Evolutionary conservation across 2,329 filamentous ascomycete genomes (phyloP), one percentile per base, ranked within the genome.

Genomic region (Neopestalotiopsis sp.): DNA sequence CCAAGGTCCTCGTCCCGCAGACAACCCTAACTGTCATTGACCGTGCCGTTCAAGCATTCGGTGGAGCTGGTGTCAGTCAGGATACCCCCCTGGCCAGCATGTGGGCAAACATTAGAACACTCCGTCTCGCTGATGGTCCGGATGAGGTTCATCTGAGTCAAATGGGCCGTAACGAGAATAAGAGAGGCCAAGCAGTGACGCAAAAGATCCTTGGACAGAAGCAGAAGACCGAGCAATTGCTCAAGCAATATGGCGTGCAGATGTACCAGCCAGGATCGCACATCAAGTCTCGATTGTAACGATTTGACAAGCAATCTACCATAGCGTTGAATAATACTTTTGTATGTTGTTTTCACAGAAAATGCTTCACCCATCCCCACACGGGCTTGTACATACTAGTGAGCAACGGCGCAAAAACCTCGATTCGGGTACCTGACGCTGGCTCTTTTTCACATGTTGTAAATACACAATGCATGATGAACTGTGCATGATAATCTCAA

Each of bases 81-180:
- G 96, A 99, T 78, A 98, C 96, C 1, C 96, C 96, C 24, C 85
- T 99, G 72, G 95, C 94, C 13, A 87, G 86, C 78, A 91, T 95
- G 89, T 97, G 93, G 90, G 90, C 93, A 24, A 84, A 87, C 70
- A 93, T 94, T 76, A 86, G 94, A 69, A 97, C 95, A 6, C 86
- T 97, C 81, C 87, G 93, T 70, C 89, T 97, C 74, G 94, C 94
- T 0, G 96, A 99, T 81, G 96, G 96, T 0, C 96, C 96, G 0
- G 96, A 99, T 82, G 96, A 99, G 89, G 96, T 98, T 70, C 96
- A 97, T 80, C 82, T 95, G 73, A 85, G 93, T 79, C 93, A 96
- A 83, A 85, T 96, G 84, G 93, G 93, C 17, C 86, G 87, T 74
- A 94, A 94, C 74, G 93, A 96, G 86, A 95, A 94, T 79, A 92